Evolutionary conservation across 257 asterid genomes (phyloP), one percentile per base, ranked within the genome.

Genomic region (Sherardia arvensis): DNA sequence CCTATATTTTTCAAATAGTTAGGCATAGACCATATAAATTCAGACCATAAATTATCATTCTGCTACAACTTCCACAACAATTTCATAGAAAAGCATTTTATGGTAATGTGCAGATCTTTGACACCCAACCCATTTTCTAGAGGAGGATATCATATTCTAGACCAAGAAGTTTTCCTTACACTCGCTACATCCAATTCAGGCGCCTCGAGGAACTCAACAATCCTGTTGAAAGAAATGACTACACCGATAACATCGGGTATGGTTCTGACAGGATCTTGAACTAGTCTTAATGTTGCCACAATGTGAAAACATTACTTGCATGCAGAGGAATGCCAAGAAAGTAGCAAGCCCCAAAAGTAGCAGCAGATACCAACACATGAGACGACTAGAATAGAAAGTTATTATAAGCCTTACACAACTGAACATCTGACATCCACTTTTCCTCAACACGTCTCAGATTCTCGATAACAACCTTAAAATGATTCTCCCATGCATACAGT

Each of bases 401-500:
- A 65, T 88, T 88, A 61, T 89, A 86, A 0, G 97, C 82, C 69
- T 59, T 88, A 0, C 93, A 83, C 55, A 78, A 63, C 78, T 86
- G 98, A 66, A 92, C 95, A 9, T 95, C 83, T 28, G 78, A 65
- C 63, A 92, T 55, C 83, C 97, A 89, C 70, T 82, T 83, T 57
- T 88, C 95, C 69, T 92, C 98, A 9, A 74, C 59, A 21, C 6
- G 58, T 80, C 98, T 74, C 68, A 88, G 53, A 29, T 66, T 77
- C 36, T 83, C 81, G 4, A 92, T 81, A 4, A 76, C 91, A 4
- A 33, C 64, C 78, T 77, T 79, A 73, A 92, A 92, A 76, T 87
- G 98, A 38, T 70, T 73, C 73, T 88, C 98, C 98, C 98, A 92
- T 1, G 97, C 97, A 32, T 92, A 92, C n/a, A n/a, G n/a, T n/a